Evolutionary conservation across 306 rosid species (phyloP).

Genomic region (Cicer pinnatifidum): DNA sequence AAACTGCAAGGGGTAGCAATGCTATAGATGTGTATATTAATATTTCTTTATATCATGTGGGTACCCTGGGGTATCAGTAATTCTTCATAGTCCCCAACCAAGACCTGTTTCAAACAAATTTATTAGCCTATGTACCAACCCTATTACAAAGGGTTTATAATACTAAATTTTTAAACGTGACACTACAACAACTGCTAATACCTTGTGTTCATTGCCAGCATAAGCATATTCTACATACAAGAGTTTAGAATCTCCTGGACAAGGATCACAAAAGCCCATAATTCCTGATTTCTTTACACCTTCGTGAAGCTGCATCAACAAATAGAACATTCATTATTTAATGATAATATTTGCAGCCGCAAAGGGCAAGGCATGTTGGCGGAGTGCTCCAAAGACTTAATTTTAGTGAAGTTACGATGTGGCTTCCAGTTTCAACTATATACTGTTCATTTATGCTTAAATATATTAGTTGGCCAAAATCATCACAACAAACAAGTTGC

Average conservation of each 20-base stretch:
- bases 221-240: slow-evolving; percentile 74
- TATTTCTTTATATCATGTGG: slow-evolving; percentile 58
- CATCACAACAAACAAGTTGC: not conserved
- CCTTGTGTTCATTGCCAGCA: slow-evolving; percentile 67
- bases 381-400: not conserved
- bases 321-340: slow-evolving; percentile 29
- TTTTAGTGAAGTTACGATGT: slow-evolving; percentile 2
- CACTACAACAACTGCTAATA: slow-evolving; percentile 43
- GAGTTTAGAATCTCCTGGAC: slow-evolving; percentile 80
- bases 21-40: slow-evolving; percentile 37
- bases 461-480: not conserved
- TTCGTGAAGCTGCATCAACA: slow-evolving; percentile 79
- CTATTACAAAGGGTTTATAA: slow-evolving; percentile 30
- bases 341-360: slow-evolving; percentile 4
- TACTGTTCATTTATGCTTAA: not conserved
- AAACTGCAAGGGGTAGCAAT: slow-evolving; percentile 56
- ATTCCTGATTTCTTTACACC: slow-evolving; percentile 94
- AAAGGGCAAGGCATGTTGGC: slow-evolving; percentile 2
- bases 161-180: not conserved
- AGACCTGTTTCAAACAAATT: slow-evolving; percentile 56
- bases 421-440: not conserved
- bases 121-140: slow-evolving; percentile 35
- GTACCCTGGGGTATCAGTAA: slow-evolving; percentile 66
- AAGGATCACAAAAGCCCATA: slow-evolving; percentile 95
- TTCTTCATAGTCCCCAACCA: slow-evolving; percentile 74